Conservation (phyloP, 225 moss, liverwort and hornwort genomes). For the Asterella californica region DNA sequence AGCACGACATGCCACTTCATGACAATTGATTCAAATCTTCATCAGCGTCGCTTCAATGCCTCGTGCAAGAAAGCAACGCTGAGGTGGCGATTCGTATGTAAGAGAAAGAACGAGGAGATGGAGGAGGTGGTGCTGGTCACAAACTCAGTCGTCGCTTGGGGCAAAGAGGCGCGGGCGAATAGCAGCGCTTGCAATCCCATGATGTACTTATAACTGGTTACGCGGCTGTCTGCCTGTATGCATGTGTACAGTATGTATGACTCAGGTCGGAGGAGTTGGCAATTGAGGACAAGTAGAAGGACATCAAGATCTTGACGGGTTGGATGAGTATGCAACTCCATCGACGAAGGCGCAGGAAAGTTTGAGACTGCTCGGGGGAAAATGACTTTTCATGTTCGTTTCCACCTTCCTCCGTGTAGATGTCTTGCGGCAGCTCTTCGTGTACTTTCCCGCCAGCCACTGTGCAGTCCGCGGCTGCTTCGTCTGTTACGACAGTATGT, state of each 20-base stretch:
- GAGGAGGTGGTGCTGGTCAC: neutral
- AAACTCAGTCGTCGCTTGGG: conserved; percentile 7
- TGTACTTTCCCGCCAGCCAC: neutral
- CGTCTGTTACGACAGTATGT: too few species aligned
- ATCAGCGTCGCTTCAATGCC: conserved; percentile 7
- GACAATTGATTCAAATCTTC: neutral
- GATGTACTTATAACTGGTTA: neutral
- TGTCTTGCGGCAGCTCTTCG: neutral
- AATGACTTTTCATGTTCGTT: neutral
- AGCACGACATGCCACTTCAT: neutral
- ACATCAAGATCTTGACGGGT: too few species aligned
- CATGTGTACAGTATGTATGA: too few species aligned
- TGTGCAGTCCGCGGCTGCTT: neutral
- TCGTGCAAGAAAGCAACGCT: neutral
- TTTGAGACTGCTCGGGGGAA: too few species aligned
- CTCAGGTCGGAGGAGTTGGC: neutral
- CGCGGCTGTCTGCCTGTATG: neutral
- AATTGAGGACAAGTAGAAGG: neutral
- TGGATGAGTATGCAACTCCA: neutral
- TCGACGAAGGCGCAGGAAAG: neutral
- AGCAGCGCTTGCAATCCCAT: conserved; percentile 33
- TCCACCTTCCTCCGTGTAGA: neutral
- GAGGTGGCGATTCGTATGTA: neutral
- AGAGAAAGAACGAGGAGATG: neutral
- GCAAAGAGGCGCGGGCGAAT: conserved; percentile 17